These are phyloP conservation scores for Grosmannia penicillata DNA, from an alignment of 2,329 filamentous ascomycete genomes.

Conservation along the genomic window DNA sequence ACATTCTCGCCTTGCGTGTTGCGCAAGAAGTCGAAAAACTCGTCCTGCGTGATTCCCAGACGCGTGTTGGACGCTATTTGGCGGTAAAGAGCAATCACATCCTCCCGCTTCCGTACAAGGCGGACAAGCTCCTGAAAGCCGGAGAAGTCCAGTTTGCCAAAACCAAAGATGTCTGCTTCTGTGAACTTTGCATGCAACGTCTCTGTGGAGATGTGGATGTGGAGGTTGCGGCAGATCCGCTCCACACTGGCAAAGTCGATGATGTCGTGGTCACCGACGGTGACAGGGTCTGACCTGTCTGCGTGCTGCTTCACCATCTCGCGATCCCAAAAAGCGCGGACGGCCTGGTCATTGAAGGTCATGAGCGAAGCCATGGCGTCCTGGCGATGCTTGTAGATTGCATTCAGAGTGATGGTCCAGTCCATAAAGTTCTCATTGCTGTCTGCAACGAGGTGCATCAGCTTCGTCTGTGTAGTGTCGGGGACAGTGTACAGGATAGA, in stretches of 20 bases:
- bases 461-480: constrained; percentile 69
- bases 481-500: constrained; percentile 77
- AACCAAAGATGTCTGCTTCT: constrained; percentile 49
- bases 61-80: constrained; percentile 42
- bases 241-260: constrained; percentile 69
- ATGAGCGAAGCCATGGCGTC: constrained; percentile 83
- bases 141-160: constrained; percentile 55
- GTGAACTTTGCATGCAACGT: constrained; percentile 63
- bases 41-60: constrained; percentile 50
- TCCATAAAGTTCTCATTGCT: constrained; percentile 55
- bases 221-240: constrained; percentile 72
- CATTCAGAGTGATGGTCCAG: constrained; percentile 75
- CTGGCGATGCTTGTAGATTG: constrained; percentile 72
- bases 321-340: constrained; percentile 71
- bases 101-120: constrained; percentile 69
- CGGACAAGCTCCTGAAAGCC: constrained; percentile 78
- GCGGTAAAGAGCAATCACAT: constrained; percentile 62
- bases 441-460: constrained; percentile 74
- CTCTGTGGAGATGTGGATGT: constrained; percentile 79
- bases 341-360: constrained; percentile 67
- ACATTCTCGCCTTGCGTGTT: constrained; percentile 65
- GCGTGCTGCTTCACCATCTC: constrained; percentile 56
- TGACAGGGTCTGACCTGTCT: constrained; percentile 25
- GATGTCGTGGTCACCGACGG: constrained; percentile 44
- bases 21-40: constrained; percentile 64